Evolutionary conservation across 169 alveolate species (phyloP), one percentile per base, ranked within the genome.

Genomic region (Plasmodium reichenowi): DNA sequence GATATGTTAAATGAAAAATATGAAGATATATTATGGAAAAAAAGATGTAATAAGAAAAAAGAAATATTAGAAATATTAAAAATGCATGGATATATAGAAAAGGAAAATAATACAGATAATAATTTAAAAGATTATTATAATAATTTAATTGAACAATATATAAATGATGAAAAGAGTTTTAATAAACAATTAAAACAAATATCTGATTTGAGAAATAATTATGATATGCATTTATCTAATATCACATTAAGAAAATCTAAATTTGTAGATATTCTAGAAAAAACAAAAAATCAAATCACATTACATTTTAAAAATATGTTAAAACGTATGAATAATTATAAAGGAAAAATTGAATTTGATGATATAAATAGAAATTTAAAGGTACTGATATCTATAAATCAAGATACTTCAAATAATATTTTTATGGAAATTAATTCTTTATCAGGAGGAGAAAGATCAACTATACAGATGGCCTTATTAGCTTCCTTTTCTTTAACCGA

Each of bases 361-460:
- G 90, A 80, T 56, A 5, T 58, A 12, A 80, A 68, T 26, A 43
- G 66, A 80, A 50, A 43, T 68, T 26, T 80, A 56, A 80, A 80
- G 67, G 90, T 80, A n/a, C 0, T 80, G 64, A 73, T 80, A 32
- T 80, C 90, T n/a, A 48, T 80, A 20, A 80, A 80, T 54, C 80
- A 80, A 22, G 85, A 68, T 38, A 12, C 58, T 38, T 80, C 90
- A 24, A 80, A 80, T 20, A 80, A 80, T 54, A 45, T 45, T 29
- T 80, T 15, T 80, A 66, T 80, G 83, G 93, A 92, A 59, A 88
- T 92, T 43, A 89, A 72, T 43, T 88, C 95, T 22, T 66, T 92
- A 17, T 88, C 94, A 32, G 95, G 95, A 4, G 95, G 95, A 22
- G 95, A 92, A 67, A 72, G 92, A 38, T 88, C 94, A 29, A 92